Percentiles rank a stretch among this genome's conserved stretches.
phyloP scores from a whole-genome alignment of 73 alveolate genomes.

The Stentor coeruleus region DNA sequence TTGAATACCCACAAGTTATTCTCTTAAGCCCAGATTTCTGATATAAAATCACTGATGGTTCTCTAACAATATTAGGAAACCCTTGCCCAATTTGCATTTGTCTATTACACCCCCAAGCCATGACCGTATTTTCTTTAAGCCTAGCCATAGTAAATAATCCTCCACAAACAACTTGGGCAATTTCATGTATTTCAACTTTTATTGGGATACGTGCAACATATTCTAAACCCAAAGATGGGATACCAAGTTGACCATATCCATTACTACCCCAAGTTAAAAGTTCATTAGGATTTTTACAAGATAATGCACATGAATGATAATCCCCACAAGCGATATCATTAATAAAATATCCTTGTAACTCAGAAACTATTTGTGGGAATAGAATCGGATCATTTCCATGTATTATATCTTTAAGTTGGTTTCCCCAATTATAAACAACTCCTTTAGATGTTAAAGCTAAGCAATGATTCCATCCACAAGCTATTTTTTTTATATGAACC shows the following conservation, averaged over 20 bases:
- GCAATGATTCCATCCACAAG: conserved; percentile 10
- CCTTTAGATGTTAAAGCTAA: neutral
- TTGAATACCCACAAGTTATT: neutral
- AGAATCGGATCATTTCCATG: neutral
- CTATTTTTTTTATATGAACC: neutral
- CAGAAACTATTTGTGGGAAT: neutral
- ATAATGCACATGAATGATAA: neutral
- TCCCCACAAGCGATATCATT: conserved; percentile 26
- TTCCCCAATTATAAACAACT: conserved; percentile 13
- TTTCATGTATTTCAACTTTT: conserved; percentile 45
- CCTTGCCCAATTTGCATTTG: neutral
- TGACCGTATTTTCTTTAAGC: neutral
- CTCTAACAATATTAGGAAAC: neutral
- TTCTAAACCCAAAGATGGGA: neutral
- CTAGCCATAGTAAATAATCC: neutral
- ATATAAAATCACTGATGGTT: neutral
- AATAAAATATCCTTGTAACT: neutral
- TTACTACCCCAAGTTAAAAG: conserved; percentile 20
- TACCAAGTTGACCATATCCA: conserved; percentile 22
- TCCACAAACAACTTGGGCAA: neutral
- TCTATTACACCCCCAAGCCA: conserved; percentile 15
- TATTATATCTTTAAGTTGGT: neutral
- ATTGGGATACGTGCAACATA: conserved; percentile 42
- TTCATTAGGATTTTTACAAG: neutral
- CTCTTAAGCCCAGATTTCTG: neutral